Base-by-base conservation (phyloP, 75 land plant species). In the Pinus taeda region DNA sequence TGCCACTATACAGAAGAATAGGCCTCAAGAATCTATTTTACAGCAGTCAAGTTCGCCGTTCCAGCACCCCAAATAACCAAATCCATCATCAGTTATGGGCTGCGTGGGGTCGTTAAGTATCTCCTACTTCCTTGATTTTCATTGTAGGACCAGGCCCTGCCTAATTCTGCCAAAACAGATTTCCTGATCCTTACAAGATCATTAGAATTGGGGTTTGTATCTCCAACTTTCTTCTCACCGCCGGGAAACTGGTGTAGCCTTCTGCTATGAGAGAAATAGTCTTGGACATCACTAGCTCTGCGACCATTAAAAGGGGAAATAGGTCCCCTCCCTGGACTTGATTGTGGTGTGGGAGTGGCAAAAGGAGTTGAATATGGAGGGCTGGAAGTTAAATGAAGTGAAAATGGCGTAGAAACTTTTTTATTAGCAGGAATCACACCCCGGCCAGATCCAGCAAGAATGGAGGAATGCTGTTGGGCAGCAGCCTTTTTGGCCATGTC, bases 291-390 rank as follows among this genome's bases (percentile, higher is more conserved):
- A 24, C n/a, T 69, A 45, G 53, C 39, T n/a, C 60, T 49, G 59
- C 17, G 22, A 13, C 45, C 56, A 67, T 74, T 74, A 75, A 22
- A 77, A 14, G 29, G 5, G 2, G 78, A 66, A 12, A 81, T 57
- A 2, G 63, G 73, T 17, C 49, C 26, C 74, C 90, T 82, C 70
- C 67, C 53, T 15, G 90, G 93, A 60, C 93, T 91, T 70, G 24
- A 6, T 4, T 80, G 60, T 0, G 93, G 88, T 18, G 91, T 85
- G 20, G 88, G 81, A 2, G 93, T 88, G 12, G 83, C 90, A 80
- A 91, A 88, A 12, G 90, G 93, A 9, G 93, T 86, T 6, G 85
- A 74, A 74, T 84, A 86, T 15, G 93, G 88, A 30, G 85, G 80
- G 71, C 37, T 36, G 20, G 36, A 20, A 53, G 72, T 8, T n/a